Evolutionary conservation across 768 basidiomycete genomes (phyloP).

Genomic region (Russula virescens): DNA sequence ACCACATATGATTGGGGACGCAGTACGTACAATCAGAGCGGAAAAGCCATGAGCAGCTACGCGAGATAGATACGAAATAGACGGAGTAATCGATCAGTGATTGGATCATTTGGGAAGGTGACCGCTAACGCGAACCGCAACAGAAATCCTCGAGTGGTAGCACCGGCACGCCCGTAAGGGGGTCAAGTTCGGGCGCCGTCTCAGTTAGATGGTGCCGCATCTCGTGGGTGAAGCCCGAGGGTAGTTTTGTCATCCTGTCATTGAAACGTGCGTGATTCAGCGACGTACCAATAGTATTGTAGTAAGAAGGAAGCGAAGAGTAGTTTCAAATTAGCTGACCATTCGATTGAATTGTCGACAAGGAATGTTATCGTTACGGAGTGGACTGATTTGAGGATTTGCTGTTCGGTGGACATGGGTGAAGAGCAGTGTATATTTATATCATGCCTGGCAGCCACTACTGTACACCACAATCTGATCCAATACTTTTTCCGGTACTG

Average conservation of each 20-base stretch:
- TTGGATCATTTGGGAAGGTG: neutral
- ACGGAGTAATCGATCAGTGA: neutral
- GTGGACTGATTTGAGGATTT: slow-evolving; percentile 18
- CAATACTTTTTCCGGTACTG: no score
- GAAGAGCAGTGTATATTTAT: no score
- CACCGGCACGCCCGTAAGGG: slow-evolving; percentile 50
- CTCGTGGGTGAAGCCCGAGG: slow-evolving; percentile 74
- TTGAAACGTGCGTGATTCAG: neutral
- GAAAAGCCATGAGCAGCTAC: slow-evolving; percentile 80
- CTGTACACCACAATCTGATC: no score
- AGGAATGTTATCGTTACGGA: slow-evolving; percentile 27
- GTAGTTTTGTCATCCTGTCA: slow-evolving; percentile 81
- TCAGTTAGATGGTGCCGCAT: slow-evolving; percentile 54
- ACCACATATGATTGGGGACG: neutral
- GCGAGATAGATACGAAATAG: no score
- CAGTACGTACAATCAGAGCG: slow-evolving; percentile 54
- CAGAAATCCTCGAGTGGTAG: slow-evolving; percentile 69
- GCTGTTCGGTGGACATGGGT: neutral
- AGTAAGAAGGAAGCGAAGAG: no score
- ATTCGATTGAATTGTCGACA: slow-evolving; percentile 37
- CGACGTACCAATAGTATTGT: no score
- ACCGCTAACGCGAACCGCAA: slow-evolving; percentile 46
- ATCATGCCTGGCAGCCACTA: no score
- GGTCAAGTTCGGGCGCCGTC: slow-evolving; percentile 39
- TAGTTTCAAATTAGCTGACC: slow-evolving; percentile 25